A percentile compares a stretch with the other conserved stretches of the same genome.
phyloP scores from a whole-genome alignment of 768 basidiomycete species.

The Russula virescens region DNA sequence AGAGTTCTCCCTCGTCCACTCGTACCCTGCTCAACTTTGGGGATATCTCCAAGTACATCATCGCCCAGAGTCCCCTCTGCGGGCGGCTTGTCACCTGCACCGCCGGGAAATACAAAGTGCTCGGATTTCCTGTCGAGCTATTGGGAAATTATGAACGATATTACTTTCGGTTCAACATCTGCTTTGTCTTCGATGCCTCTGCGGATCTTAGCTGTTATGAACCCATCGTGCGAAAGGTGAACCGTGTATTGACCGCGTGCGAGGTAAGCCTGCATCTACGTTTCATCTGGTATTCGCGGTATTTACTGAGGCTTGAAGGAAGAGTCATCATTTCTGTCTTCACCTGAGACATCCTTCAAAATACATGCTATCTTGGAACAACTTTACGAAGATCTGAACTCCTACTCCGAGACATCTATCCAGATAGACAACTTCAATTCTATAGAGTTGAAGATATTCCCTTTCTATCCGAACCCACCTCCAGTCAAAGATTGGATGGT shows the following conservation, averaged over 20 bases:
- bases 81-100: slow-evolving; percentile 85
- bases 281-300: background rate
- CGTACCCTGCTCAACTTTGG: slow-evolving; percentile 78
- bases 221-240: slow-evolving; percentile 90
- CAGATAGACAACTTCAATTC: slow-evolving; percentile 88
- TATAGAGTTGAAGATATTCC: slow-evolving; percentile 93
- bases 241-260: slow-evolving; percentile 78
- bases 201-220: slow-evolving; percentile 95
- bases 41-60: slow-evolving; percentile 90
- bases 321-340: slow-evolving; percentile 86
- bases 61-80: slow-evolving; percentile 80
- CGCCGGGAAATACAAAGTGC: slow-evolving; percentile 74
- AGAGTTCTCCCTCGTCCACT: slow-evolving; percentile 42
- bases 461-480: slow-evolving; percentile 93
- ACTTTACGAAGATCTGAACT: slow-evolving; percentile 94
- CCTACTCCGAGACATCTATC: slow-evolving; percentile 94
- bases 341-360: slow-evolving; percentile 54
- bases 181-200: slow-evolving; percentile 90
- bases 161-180: slow-evolving; percentile 90
- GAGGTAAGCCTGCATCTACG: slow-evolving; percentile 56
- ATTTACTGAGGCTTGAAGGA: slow-evolving; percentile 42
- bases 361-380: slow-evolving; percentile 89
- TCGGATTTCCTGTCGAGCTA: slow-evolving; percentile 86
- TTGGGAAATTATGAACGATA: slow-evolving; percentile 72
- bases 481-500: slow-evolving; percentile 93